Base-by-base conservation (phyloP, 768 basidiomycete genomes). In the Mycena latifolia region DNA sequence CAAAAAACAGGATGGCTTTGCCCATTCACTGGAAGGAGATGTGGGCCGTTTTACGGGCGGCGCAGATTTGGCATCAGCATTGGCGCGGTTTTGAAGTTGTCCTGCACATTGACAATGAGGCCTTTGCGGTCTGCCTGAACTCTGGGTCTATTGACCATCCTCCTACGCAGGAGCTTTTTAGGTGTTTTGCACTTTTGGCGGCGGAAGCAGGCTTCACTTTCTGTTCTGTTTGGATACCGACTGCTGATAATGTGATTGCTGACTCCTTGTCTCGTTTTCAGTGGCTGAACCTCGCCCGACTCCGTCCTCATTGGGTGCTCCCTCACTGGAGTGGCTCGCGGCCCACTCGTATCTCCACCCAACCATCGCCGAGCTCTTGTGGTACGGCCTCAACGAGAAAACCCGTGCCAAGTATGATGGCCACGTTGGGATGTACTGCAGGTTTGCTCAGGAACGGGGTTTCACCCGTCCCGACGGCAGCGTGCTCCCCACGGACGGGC, bases 61-160 rank as follows among this genome's bases (percentile, higher is more conserved):
- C 48, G 14, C 74, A 73, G 39, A 29, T 56, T 25, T 63, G 62
- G 62, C 33, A 50, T 12, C 12, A 7, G 12, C 37, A 27, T 22
- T 63, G 62, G 62, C 46, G 46, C 0, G 62, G 62, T 0, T 43
- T 22, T 6, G 55, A 63, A 31, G 64, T 76, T 35, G 61, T 71
- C 5, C 61, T 76, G 28, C 74, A 74, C 46, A 60, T 71, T 9
- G 75, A 75, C 41, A 76, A 76, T 33, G 57, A 70, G 58, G 72
- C 74, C 0, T 60, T 72, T 45, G 61, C 70, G 9, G 54, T 20
- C 7, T 67, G 61, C 14, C 66, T 63, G 3, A 31, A 57, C 17
- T 58, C 61, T 3, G 66, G 66, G 2, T 63, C 60, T 20, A 67
- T 67, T 17, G 50, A 67, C 17, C 66, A 67, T 18, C 55, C 66